These are phyloP conservation scores for Pleurotus cornucopiae DNA, from an alignment of 768 basidiomycete species.

Conservation along the genomic window DNA sequence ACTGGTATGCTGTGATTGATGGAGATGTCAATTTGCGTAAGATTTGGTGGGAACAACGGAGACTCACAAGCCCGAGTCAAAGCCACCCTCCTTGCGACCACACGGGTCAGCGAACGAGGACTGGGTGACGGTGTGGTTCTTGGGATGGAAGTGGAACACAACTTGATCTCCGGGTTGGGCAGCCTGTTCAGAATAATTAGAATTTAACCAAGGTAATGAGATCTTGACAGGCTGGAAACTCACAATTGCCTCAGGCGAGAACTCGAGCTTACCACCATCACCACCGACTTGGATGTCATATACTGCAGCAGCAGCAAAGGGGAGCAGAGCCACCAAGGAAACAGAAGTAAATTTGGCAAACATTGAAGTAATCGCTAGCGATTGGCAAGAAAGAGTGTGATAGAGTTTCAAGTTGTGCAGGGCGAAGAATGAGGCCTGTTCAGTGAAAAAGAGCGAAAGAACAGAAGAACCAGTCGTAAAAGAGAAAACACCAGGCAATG, in stretches of 20 bases:
- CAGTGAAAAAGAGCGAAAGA: slow-evolving; percentile 20
- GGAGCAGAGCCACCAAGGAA: slow-evolving; percentile 45
- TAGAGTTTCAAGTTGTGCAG: slow-evolving; percentile 11
- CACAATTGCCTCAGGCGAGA: slow-evolving; percentile 52
- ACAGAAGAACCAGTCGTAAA: slow-evolving; percentile 15
- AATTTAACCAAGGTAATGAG: background rate
- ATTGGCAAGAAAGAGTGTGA: slow-evolving; percentile 23
- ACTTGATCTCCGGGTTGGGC: slow-evolving; percentile 45
- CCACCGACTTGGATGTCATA: slow-evolving; percentile 54
- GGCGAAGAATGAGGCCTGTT: slow-evolving; percentile 13
- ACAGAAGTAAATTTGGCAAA: slow-evolving; percentile 42
- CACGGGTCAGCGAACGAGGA: slow-evolving; percentile 41
- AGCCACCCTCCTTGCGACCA: slow-evolving; percentile 32
- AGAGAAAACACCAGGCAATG: slow-evolving; percentile 10
- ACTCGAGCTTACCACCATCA: slow-evolving; percentile 35
- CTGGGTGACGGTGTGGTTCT: slow-evolving; percentile 47
- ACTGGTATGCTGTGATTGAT: slow-evolving; percentile 39
- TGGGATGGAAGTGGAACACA: slow-evolving; percentile 41
- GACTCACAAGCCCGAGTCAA: slow-evolving; percentile 44
- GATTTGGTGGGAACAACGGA: background rate
- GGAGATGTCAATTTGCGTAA: slow-evolving; percentile 7
- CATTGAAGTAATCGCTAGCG: slow-evolving; percentile 27
- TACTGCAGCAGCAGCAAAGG: slow-evolving; percentile 45
- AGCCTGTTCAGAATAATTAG: slow-evolving; percentile 2
- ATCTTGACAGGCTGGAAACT: slow-evolving; percentile 14